Conservation (phyloP, 176 grass and related monocot species). For the Carex littledalei region DNA sequence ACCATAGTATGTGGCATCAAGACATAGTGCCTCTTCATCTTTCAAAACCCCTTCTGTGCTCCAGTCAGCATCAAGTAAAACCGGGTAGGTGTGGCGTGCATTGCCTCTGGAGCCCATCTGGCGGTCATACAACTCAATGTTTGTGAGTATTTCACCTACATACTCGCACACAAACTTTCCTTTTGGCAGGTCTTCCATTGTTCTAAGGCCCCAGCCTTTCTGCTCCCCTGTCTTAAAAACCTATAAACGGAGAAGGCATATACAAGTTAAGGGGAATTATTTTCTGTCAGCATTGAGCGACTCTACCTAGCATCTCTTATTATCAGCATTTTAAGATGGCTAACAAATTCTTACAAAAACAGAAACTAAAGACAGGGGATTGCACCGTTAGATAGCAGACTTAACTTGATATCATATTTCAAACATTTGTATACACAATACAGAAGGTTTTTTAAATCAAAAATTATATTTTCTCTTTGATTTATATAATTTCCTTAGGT, state of each 20-base stretch:
- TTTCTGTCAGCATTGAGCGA: neutral
- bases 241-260: conserved; percentile 34
- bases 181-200: conserved; percentile 49
- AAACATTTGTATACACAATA: neutral
- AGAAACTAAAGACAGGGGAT: neutral
- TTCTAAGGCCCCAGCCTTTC: conserved; percentile 76
- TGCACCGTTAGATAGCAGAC: neutral
- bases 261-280: neutral
- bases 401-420: neutral
- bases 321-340: neutral
- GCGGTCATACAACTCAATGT: conserved; percentile 75
- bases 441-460: neutral
- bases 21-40: conserved; percentile 78
- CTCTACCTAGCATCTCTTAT: neutral
- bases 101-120: conserved; percentile 33
- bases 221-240: conserved; percentile 63
- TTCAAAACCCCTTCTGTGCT: conserved; percentile 67
- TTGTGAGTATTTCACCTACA: conserved; percentile 87
- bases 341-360: neutral
- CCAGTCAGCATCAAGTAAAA: conserved; percentile 75
- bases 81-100: conserved; percentile 60
- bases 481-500: neutral
- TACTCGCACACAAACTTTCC: conserved; percentile 93
- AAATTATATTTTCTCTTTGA: neutral
- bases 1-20: conserved; percentile 86